A percentile compares a stretch with the other conserved stretches of the same genome.
Evolutionary conservation across 371 early-diverging fungal species (phyloP).

Genomic region (Mucor irregularis): DNA sequence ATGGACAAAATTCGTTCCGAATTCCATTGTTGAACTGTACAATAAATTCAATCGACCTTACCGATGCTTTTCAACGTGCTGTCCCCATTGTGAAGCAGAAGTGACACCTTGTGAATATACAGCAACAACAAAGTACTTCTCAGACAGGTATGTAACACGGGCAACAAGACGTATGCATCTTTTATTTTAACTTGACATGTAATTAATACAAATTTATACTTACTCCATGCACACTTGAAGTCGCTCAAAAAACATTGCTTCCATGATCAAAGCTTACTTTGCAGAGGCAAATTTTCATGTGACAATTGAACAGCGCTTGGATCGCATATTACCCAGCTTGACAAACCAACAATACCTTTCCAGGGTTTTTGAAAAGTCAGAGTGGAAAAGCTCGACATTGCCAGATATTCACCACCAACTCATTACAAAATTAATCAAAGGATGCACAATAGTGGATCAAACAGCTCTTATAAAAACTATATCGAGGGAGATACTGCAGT

Average conservation of each 20-base stretch:
- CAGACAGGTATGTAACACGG: background rate
- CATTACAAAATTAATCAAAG: constrained; percentile 8
- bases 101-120: constrained; percentile 41
- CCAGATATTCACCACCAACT: constrained; percentile 26
- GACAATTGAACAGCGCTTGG: background rate
- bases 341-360: background rate
- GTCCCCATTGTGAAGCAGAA: constrained; percentile 63
- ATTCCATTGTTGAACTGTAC: constrained; percentile 46
- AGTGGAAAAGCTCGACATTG: constrained; percentile 36
- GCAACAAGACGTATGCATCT: background rate
- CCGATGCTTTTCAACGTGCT: constrained; percentile 62
- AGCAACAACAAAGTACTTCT: background rate
- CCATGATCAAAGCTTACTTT: background rate
- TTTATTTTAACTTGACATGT: background rate
- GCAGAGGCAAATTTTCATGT: background rate
- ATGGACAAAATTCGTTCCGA: constrained; percentile 59
- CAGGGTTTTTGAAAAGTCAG: constrained; percentile 21
- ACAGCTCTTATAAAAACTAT: constrained; percentile 2
- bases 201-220: background rate
- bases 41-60: constrained; percentile 65
- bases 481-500: constrained; percentile 47
- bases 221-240: background rate
- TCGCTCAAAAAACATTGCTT: background rate
- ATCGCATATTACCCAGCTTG: background rate
- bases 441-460: constrained; percentile 13